phyloP scores from a whole-genome alignment of 345 rosid species.

The Nasturtium officinale region DNA sequence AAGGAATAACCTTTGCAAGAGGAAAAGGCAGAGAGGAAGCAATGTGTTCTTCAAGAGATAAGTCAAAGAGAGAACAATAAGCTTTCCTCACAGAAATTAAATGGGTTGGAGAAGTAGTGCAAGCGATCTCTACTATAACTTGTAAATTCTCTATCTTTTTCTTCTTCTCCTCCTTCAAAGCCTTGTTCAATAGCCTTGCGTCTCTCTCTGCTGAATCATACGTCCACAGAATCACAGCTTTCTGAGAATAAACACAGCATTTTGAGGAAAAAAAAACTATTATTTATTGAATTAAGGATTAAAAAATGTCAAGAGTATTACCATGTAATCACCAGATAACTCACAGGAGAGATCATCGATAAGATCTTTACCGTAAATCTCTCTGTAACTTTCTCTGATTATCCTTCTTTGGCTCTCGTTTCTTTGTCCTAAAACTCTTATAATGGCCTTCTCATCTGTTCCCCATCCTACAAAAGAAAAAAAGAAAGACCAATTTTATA shows the following conservation, averaged over 20 bases:
- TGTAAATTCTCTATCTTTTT: slow-evolving; percentile 53
- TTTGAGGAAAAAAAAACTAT: no score
- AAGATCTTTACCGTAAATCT: slow-evolving; percentile 65
- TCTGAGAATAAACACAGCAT: slow-evolving; percentile 58
- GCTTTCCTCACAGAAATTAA: slow-evolving; percentile 71
- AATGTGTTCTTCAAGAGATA: slow-evolving; percentile 84
- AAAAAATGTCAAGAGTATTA: slow-evolving; percentile 18
- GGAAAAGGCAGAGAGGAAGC: slow-evolving; percentile 49
- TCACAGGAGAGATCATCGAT: slow-evolving; percentile 63
- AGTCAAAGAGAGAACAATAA: slow-evolving; percentile 64
- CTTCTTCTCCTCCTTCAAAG: slow-evolving; percentile 40
- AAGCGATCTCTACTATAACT: slow-evolving; percentile 74
- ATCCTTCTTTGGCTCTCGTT: slow-evolving; percentile 69
- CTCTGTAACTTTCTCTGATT: slow-evolving; percentile 65
- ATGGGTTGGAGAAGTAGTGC: slow-evolving; percentile 75
- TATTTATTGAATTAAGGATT: not conserved
- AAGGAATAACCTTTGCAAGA: slow-evolving; percentile 58
- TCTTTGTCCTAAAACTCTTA: slow-evolving; percentile 65
- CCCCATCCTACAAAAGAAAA: slow-evolving; percentile 59
- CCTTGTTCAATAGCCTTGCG: slow-evolving; percentile 68
- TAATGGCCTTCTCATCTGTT: slow-evolving; percentile 70
- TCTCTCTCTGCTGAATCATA: slow-evolving; percentile 84
- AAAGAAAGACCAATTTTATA: no score
- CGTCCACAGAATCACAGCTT: slow-evolving; percentile 71
- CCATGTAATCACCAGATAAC: slow-evolving; percentile 81